Percentiles rank a stretch among this genome's conserved stretches.
Conservation (phyloP, 352 stramenopile species). For the Phytopythium chamaehyphon region DNA sequence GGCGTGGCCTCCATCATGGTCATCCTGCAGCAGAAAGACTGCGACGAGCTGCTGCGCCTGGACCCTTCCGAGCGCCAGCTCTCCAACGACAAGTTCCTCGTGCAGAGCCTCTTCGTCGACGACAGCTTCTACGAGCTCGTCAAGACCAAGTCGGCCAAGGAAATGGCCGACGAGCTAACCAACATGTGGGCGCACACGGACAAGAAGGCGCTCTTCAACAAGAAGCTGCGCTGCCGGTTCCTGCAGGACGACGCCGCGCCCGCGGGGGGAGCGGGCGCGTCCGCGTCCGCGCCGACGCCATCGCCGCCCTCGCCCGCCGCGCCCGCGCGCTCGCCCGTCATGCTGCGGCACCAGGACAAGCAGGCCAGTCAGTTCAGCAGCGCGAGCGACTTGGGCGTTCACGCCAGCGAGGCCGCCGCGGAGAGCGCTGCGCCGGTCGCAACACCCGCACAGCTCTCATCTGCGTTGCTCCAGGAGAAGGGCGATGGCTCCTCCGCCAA, state of each 20-base stretch:
- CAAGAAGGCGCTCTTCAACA: slow-evolving; percentile 79
- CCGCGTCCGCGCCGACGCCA: slow-evolving; percentile 11
- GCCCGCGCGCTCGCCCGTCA: not conserved
- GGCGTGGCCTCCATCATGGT: slow-evolving; percentile 78
- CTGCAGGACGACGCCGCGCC: slow-evolving; percentile 41
- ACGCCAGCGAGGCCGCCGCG: slow-evolving; percentile 7
- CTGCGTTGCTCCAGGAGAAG: slow-evolving; percentile 52
- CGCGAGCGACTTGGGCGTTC: slow-evolving; percentile 15
- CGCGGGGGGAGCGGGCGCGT: slow-evolving; percentile 5
- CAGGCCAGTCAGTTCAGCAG: slow-evolving; percentile 23
- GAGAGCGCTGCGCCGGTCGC: slow-evolving; percentile 22
- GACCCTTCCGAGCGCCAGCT: slow-evolving; percentile 74
- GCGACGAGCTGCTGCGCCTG: slow-evolving; percentile 77
- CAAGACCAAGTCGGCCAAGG: slow-evolving; percentile 84
- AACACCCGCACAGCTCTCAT: slow-evolving; percentile 51
- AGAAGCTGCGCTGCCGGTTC: slow-evolving; percentile 87
- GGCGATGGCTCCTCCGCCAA: slow-evolving; percentile 11
- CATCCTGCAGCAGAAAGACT: slow-evolving; percentile 88
- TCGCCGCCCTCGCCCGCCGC: not conserved
- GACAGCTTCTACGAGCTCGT: slow-evolving; percentile 83
- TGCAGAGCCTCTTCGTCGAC: slow-evolving; percentile 84
- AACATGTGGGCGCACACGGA: slow-evolving; percentile 83
- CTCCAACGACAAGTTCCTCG: slow-evolving; percentile 89
- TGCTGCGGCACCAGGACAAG: slow-evolving; percentile 4
- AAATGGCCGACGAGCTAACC: slow-evolving; percentile 85